Evolutionary conservation across 306 rosid species (phyloP).

Genomic region (Cicer arietinum): DNA sequence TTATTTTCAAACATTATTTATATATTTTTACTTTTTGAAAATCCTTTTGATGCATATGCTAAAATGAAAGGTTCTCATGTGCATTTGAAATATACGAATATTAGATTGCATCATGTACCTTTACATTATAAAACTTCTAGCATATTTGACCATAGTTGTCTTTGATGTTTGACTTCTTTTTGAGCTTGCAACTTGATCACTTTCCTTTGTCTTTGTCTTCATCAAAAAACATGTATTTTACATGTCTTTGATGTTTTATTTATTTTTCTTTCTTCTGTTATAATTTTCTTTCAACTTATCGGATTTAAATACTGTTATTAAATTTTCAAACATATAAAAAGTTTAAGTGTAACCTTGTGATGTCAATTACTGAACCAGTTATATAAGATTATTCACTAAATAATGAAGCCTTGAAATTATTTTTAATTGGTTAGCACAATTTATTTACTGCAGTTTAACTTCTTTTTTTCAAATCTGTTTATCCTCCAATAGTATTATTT

Average conservation of each 20-base stretch:
- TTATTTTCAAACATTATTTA: too few species aligned
- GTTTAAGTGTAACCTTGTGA: conserved; percentile 32
- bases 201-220: too few species aligned
- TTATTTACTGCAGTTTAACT: conserved; percentile 7
- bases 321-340: not conserved
- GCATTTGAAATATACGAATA: too few species aligned
- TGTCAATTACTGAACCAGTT: not conserved
- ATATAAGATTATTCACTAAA: conserved; percentile 11
- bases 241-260: conserved; percentile 38
- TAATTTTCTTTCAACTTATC: conserved; percentile 9
- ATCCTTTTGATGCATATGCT: too few species aligned
- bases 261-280: not conserved
- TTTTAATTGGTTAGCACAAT: conserved; percentile 6
- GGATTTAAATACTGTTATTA: conserved; percentile 12
- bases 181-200: too few species aligned
- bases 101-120: too few species aligned
- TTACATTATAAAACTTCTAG: too few species aligned
- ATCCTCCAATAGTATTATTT: conserved; percentile 3
- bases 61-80: too few species aligned
- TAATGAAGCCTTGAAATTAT: conserved; percentile 1
- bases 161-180: too few species aligned
- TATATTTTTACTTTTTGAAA: too few species aligned
- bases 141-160: too few species aligned
- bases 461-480: conserved; percentile 17
- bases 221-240: too few species aligned